A percentile compares a stretch with the other conserved stretches of the same genome.
Evolutionary conservation across 202 grass and related monocot genomes (phyloP).

Genomic region (Schoenoplectus tabernaemontani): DNA sequence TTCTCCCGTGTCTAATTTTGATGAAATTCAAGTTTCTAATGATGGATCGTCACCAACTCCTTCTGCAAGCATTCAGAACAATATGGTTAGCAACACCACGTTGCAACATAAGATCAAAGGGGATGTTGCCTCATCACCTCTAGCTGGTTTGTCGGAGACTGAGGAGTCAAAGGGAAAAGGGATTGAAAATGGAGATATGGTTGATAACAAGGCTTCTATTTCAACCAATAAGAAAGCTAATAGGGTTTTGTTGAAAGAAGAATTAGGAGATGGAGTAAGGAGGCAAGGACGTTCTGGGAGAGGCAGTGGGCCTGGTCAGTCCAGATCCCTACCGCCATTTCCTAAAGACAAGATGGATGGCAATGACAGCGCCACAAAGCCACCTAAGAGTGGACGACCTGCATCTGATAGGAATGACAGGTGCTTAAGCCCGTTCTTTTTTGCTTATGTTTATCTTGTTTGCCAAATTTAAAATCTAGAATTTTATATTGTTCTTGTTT

Average conservation of each 20-base stretch:
- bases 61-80: constrained; percentile 30
- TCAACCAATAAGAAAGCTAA: constrained; percentile 34
- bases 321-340: constrained; percentile 32
- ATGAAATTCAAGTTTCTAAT: constrained; percentile 40
- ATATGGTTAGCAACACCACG: constrained; percentile 29
- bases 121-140: constrained; percentile 31
- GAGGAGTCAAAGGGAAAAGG: constrained; percentile 51
- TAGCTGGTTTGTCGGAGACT: constrained; percentile 58
- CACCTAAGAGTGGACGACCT: constrained; percentile 46
- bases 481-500: not conserved
- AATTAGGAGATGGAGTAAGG: constrained; percentile 52
- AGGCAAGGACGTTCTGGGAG: constrained; percentile 53
- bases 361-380: constrained; percentile 36
- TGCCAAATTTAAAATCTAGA: not conserved
- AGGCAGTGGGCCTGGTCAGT: constrained; percentile 42
- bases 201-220: constrained; percentile 22
- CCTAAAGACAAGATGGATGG: constrained; percentile 48
- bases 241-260: constrained; percentile 64
- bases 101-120: constrained; percentile 38
- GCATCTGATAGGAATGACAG: constrained; percentile 60
- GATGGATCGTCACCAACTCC: constrained; percentile 54
- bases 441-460: not conserved
- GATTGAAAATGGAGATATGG: constrained; percentile 45
- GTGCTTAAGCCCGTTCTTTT: constrained; percentile 26
- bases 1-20: constrained; percentile 84